Conservation (phyloP, 2,329 filamentous ascomycete species). For the Claviceps fusiformis region DNA sequence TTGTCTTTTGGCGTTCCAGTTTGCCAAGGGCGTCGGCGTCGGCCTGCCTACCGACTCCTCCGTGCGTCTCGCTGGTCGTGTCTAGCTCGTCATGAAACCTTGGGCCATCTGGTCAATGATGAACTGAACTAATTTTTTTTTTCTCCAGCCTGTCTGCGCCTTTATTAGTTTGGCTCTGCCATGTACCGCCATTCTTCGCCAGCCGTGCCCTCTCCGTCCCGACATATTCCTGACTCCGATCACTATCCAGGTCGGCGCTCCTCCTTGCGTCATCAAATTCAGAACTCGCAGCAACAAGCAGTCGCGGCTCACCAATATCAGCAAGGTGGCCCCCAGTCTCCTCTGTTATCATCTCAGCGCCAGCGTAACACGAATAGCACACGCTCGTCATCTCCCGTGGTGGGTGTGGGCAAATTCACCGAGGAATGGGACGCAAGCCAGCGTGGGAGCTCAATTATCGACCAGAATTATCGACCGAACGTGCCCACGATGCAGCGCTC, state of each 20-base stretch:
- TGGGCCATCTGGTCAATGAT: conserved; percentile 1
- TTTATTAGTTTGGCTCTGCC: conserved; percentile 13
- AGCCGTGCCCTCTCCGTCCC: conserved; percentile 8
- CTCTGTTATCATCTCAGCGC: conserved; percentile 11
- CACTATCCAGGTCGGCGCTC: conserved; percentile 4
- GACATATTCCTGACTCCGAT: conserved; percentile 9
- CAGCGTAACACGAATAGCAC: conserved; percentile 5
- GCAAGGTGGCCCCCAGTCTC: conserved; percentile 5
- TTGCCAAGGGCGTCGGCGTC: neutral
- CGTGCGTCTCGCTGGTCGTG: neutral
- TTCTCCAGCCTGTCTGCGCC: neutral
- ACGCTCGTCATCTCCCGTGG: neutral
- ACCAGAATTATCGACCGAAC: conserved; percentile 23
- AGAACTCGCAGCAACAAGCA: conserved; percentile 7
- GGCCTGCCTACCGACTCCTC: neutral
- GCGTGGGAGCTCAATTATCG: conserved; percentile 50
- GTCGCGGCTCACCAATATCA: conserved; percentile 5
- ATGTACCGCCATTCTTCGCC: conserved; percentile 16
- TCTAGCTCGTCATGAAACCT: conserved; percentile 1
- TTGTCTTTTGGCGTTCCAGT: neutral
- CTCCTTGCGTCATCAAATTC: neutral
- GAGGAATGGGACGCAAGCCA: conserved; percentile 61
- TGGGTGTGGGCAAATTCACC: conserved; percentile 38
- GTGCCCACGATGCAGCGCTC: conserved; percentile 41
- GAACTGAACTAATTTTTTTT: conserved; percentile 4